Percentiles rank a stretch among this genome's conserved stretches.
Conservation (phyloP, 768 basidiomycete genomes). For the Pulveroboletus sp. region DNA sequence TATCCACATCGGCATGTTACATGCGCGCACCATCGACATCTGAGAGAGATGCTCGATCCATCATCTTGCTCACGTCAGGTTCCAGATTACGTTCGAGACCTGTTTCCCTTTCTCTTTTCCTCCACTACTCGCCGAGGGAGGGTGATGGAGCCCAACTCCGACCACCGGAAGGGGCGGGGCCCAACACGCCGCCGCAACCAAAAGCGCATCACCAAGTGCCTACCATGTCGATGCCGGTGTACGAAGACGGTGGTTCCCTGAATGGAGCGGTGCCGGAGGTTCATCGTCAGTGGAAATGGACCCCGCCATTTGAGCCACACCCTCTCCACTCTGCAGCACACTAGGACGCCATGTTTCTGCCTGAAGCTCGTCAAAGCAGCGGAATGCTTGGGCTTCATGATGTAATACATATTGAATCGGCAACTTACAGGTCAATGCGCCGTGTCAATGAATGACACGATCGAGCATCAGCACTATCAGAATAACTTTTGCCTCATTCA, state of each 20-base stretch:
- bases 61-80: not conserved
- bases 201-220: constrained; percentile 3
- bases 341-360: not conserved
- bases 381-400: not conserved
- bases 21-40: not conserved
- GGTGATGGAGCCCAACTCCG: not conserved
- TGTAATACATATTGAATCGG: not conserved
- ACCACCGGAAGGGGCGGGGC: constrained; percentile 5
- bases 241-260: constrained; percentile 12
- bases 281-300: constrained; percentile 7
- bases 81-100: not conserved
- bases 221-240: constrained; percentile 2
- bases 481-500: not conserved
- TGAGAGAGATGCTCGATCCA: not conserved
- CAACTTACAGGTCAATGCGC: not conserved
- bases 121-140: not conserved
- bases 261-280: not conserved
- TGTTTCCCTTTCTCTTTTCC: no score
- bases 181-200: constrained; percentile 7
- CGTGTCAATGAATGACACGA: not conserved
- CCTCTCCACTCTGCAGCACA: not conserved
- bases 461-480: not conserved
- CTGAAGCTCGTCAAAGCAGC: not conserved
- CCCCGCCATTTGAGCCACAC: constrained; percentile 20
- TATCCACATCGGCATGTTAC: not conserved